Evolutionary conservation across 1,139 yeast genomes (phyloP).

Genomic region (Candida dubliniensis): DNA sequence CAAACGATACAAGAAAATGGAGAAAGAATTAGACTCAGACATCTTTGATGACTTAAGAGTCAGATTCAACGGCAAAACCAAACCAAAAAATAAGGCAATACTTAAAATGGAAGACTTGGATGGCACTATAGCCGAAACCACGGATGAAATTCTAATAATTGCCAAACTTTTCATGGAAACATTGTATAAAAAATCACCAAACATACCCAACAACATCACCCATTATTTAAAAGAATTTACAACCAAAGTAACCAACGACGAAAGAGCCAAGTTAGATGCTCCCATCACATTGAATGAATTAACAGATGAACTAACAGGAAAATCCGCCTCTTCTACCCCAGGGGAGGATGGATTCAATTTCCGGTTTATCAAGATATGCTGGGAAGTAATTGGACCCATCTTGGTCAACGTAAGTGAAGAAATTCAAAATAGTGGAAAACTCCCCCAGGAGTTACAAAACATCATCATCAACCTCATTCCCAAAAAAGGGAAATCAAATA

Average conservation of each 20-base stretch:
- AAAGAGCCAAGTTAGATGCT: neutral
- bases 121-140: neutral
- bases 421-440: neutral
- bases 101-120: neutral
- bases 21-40: neutral
- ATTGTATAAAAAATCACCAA: too few species aligned
- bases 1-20: neutral
- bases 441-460: neutral
- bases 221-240: too few species aligned
- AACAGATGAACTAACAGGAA: neutral
- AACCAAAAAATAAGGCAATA: neutral
- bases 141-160: neutral
- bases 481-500: neutral
- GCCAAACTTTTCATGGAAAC: neutral
- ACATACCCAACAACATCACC: neutral
- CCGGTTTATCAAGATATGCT: too few species aligned
- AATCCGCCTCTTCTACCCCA: neutral
- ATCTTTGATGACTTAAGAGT: neutral
- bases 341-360: neutral
- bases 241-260: too few species aligned
- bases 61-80: neutral
- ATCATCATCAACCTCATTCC: neutral
- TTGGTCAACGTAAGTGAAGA: neutral
- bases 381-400: neutral
- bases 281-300: neutral